Conservation (phyloP, 2,329 filamentous ascomycete genomes). For the Dactylellina parvicollis region DNA sequence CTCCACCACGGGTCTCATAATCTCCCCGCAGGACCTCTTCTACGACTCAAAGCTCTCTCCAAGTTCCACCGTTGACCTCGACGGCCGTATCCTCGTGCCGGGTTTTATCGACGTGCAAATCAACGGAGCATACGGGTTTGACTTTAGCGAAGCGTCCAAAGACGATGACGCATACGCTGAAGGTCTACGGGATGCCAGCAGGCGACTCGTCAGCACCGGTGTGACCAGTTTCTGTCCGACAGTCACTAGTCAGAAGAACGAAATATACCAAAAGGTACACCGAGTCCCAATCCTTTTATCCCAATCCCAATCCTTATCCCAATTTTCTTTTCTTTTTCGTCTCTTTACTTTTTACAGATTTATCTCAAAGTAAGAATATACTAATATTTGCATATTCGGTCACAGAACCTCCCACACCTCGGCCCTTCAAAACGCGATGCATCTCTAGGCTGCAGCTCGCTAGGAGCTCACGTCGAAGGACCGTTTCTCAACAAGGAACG, state of each 20-base stretch:
- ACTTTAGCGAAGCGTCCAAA: constrained; percentile 71
- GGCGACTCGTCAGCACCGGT: constrained; percentile 76
- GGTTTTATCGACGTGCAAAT: constrained; percentile 92
- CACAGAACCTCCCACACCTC: constrained; percentile 76
- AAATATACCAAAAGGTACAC: constrained; percentile 79
- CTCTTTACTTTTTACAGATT: no score
- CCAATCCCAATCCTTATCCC: no score
- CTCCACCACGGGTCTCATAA: constrained; percentile 80
- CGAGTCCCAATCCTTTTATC: no score
- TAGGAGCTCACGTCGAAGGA: constrained; percentile 90
- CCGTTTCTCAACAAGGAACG: constrained; percentile 85
- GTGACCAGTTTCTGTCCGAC: constrained; percentile 75
- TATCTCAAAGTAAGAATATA: no score
- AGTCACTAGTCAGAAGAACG: constrained; percentile 79
- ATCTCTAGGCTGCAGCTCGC: constrained; percentile 81
- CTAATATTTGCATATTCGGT: constrained; percentile 33
- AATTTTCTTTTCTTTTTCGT: constrained; percentile 20
- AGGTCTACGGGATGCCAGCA: constrained; percentile 76
- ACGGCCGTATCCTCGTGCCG: constrained; percentile 82
- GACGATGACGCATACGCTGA: constrained; percentile 75
- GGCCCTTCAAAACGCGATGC: constrained; percentile 72
- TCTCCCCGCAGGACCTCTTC: constrained; percentile 74
- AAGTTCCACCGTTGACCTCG: constrained; percentile 79
- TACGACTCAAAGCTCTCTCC: constrained; percentile 76
- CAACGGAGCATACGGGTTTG: constrained; percentile 91